Evolutionary conservation across 2,329 filamentous ascomycete species (phyloP).

Genomic region (Phaeosphaeriaceae sp.): DNA sequence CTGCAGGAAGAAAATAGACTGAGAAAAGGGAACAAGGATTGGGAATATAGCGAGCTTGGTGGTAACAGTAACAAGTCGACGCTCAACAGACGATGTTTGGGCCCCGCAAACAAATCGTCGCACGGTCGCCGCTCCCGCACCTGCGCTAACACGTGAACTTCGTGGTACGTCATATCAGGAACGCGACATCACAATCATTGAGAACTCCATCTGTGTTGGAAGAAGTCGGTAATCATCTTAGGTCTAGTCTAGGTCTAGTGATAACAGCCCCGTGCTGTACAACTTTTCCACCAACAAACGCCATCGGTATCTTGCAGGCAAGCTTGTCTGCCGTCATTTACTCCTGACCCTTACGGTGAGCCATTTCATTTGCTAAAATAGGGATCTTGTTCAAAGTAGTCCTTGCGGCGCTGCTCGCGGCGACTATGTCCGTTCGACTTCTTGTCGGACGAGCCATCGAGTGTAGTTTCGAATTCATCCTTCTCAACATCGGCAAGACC

Average conservation of each 20-base stretch:
- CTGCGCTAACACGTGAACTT: slow-evolving; percentile 19
- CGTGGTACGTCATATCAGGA: not conserved
- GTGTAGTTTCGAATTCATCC: slow-evolving; percentile 68
- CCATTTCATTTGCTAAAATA: slow-evolving; percentile 31
- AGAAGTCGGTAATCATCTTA: slow-evolving; percentile 10
- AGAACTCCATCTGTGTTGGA: not conserved
- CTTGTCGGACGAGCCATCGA: slow-evolving; percentile 51
- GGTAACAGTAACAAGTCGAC: slow-evolving; percentile 18
- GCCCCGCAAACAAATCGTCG: slow-evolving; percentile 32
- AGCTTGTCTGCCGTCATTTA: not conserved
- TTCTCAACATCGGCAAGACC: slow-evolving; percentile 61
- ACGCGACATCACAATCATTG: not conserved
- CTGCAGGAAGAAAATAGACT: no score
- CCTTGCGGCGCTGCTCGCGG: slow-evolving; percentile 18
- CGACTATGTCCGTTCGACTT: slow-evolving; percentile 31
- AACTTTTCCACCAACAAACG: slow-evolving; percentile 9
- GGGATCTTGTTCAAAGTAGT: slow-evolving; percentile 41
- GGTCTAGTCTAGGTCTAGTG: slow-evolving; percentile 32
- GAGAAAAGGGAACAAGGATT: slow-evolving; percentile 7
- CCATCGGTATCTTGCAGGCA: not conserved
- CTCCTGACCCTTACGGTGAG: not conserved
- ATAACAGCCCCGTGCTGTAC: slow-evolving; percentile 12
- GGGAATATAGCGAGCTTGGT: not conserved
- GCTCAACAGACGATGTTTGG: slow-evolving; percentile 21
- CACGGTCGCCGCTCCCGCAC: slow-evolving; percentile 14